Evolutionary conservation across 2,329 filamentous ascomycete genomes (phyloP), one percentile per base, ranked within the genome.

Genomic region (Amauroascus verrucosus): DNA sequence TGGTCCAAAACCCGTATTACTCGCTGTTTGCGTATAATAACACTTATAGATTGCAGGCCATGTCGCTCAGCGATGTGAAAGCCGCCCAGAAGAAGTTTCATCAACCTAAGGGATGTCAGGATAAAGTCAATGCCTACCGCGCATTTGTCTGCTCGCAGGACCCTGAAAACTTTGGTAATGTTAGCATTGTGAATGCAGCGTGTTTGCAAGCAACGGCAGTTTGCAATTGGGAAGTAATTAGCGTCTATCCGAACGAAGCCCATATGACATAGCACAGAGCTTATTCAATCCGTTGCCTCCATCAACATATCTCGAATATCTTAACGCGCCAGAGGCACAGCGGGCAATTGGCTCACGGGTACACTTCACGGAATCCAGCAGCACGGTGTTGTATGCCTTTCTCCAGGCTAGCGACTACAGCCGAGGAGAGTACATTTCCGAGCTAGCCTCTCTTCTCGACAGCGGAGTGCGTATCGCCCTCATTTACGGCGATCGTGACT

Each of bases 401-500:
- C 73, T 77, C 51, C 67, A 71, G 55, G 75, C 74, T 2, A 77
- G 77, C 41, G 84, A 86, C 65, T 81, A 80, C 58, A 77, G 82
- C 49, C 83, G 82, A 61, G 77, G 78, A 14, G 79, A 79, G 58
- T 77, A 82, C 61, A 71, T 84, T 33, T 67, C 75, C 56, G 73
- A 80, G 53, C 72, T 86, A 13, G 81, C 82, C 50, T 69, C 74
- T 13, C 76, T 86, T 20, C 72, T 86, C 51, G 74, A 72, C 1
- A 71, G 72, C 2, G 83, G 82, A 13, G 77, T 88, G 16, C 82
- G 81, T 9, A 78, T 93, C 14, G 83, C 84, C 5, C 70, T 93
- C 55, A 77, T 89, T 53, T 87, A 91, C 64, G 80, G 80, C 11
- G 80, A 83, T 59, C 75, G 77, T 30, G 78, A 74, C 63, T 77